phyloP scores from a whole-genome alignment of 805 yeast genomes.

The Maudiozyma turicensis region DNA sequence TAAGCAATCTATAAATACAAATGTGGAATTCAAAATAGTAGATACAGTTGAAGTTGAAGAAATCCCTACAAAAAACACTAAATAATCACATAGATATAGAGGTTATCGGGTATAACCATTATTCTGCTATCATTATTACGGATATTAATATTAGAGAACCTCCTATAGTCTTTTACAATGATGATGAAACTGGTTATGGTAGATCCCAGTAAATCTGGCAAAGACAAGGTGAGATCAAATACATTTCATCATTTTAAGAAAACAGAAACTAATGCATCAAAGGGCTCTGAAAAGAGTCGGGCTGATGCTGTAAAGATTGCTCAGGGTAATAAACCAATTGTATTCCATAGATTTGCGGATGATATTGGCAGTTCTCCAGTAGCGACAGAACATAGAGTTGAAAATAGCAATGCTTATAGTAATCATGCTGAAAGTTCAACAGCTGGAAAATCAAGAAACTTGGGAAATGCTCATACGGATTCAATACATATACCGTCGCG shows the following conservation, averaged over 20 bases:
- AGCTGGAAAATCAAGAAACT: too few relatives aligned
- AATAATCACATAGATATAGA: background rate
- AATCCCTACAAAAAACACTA: background rate
- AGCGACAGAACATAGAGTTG: too few relatives aligned
- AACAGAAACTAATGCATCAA: background rate
- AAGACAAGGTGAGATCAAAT: constrained; percentile 7
- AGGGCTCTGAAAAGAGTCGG: background rate
- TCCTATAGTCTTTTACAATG: background rate
- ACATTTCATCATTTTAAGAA: constrained; percentile 8
- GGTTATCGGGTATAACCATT: background rate
- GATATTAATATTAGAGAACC: background rate
- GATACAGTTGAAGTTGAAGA: background rate
- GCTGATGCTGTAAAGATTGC: background rate
- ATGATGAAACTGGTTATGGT: constrained; percentile 11
- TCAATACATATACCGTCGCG: too few relatives aligned
- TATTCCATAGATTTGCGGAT: constrained; percentile 3
- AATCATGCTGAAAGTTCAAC: too few relatives aligned
- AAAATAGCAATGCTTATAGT: too few relatives aligned
- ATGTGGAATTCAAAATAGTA: background rate
- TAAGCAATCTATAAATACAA: background rate
- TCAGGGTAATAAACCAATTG: constrained; percentile 1
- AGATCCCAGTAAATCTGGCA: constrained; percentile 8
- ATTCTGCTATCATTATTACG: background rate
- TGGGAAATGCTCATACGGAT: too few relatives aligned
- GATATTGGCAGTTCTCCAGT: background rate